Evolutionary conservation across 225 moss, liverwort and hornwort species (phyloP).

Genomic region (Straminergon stramineum): DNA sequence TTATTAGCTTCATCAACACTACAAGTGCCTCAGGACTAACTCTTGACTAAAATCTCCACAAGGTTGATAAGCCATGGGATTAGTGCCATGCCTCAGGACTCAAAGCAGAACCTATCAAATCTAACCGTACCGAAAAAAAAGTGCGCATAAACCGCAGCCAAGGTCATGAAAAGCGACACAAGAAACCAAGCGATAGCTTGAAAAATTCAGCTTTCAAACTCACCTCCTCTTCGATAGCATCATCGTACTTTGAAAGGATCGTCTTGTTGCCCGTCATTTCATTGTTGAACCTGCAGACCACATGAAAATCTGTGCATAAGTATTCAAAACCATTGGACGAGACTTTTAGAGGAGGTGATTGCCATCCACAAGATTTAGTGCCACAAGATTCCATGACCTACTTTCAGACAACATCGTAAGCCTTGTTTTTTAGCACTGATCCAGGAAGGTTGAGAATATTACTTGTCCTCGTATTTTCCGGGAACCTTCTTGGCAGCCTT

Average conservation of each 20-base stretch:
- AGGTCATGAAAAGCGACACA: not conserved
- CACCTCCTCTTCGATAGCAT: constrained; percentile 78
- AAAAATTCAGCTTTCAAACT: not conserved
- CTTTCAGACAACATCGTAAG: not conserved
- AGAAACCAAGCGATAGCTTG: not conserved
- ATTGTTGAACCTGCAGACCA: constrained; percentile 63
- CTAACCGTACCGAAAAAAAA: not conserved
- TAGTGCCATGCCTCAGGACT: not conserved
- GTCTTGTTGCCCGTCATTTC: constrained; percentile 67
- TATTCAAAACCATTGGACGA: not conserved
- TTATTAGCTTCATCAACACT: constrained; percentile 2
- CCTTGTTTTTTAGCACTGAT: not conserved
- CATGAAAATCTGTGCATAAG: not conserved
- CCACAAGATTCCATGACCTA: not conserved
- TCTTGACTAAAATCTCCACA: not conserved
- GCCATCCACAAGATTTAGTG: not conserved
- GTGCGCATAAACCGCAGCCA: not conserved
- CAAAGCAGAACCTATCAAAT: not conserved
- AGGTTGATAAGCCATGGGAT: not conserved
- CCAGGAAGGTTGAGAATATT: not conserved
- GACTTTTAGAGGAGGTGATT: not conserved
- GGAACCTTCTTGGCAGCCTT: constrained; percentile 92
- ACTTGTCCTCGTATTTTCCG: constrained; percentile 95
- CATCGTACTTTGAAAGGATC: constrained; percentile 92
- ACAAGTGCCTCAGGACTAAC: not conserved